Conservation (phyloP, 108 stramenopile species). For the Bacterosira constricta region DNA sequence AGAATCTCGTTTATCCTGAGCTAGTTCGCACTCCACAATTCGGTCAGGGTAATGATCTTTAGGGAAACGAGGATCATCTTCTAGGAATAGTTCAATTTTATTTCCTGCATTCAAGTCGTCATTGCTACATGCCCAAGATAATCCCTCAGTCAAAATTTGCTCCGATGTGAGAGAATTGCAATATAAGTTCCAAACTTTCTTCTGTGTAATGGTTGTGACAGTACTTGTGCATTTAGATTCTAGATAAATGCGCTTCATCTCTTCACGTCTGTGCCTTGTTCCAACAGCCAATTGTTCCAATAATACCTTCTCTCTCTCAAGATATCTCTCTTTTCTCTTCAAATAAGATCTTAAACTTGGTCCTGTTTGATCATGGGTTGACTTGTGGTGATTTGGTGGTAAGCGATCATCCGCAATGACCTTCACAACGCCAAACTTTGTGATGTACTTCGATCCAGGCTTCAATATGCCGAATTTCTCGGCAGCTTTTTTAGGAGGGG, state of each 20-base stretch:
- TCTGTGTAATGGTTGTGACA: not conserved
- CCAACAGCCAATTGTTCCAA: conserved; percentile 16
- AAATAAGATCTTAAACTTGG: not conserved
- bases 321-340: not conserved
- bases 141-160: conserved; percentile 16
- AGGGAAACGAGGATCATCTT: conserved; percentile 22
- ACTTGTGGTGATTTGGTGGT: conserved; percentile 13
- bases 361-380: not conserved
- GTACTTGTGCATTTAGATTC: not conserved
- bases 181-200: conserved; percentile 22
- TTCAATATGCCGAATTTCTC: conserved; percentile 21
- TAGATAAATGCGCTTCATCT: conserved; percentile 14
- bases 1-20: conserved; percentile 47
- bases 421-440: conserved; percentile 73
- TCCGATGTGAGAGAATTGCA: conserved; percentile 18
- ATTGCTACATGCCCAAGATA: conserved; percentile 5
- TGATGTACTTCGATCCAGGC: conserved; percentile 58
- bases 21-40: conserved; percentile 66
- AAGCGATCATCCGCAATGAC: conserved; percentile 70
- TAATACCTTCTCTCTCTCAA: not conserved
- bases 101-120: not conserved
- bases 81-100: not conserved
- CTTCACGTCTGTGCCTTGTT: conserved; percentile 18
- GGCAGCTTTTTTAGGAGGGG: not conserved
- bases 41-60: conserved; percentile 52